phyloP scores from a whole-genome alignment of 2,329 filamentous ascomycete species.

The Pseudogymnoascus sp. region DNA sequence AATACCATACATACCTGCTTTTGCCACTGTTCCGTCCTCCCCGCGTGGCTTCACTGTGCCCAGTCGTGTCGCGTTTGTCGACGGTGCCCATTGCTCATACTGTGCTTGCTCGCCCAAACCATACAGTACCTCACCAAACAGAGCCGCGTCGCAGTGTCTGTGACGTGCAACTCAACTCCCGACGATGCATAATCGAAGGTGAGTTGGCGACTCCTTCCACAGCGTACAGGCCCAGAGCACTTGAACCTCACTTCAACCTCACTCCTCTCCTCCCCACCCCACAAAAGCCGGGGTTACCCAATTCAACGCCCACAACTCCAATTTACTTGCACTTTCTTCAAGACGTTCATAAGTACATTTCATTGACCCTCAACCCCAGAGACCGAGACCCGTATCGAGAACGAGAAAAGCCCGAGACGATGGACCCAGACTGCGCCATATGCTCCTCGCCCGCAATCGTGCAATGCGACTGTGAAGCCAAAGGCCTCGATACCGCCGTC shows the following conservation, averaged over 20 bases:
- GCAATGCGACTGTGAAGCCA: conserved; percentile 58
- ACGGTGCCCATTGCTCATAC: not conserved
- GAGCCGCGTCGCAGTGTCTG: conserved; percentile 6
- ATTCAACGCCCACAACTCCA: not conserved
- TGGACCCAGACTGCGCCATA: conserved; percentile 64
- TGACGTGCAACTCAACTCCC: conserved; percentile 7
- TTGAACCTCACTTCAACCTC: not conserved
- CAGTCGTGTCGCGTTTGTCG: not conserved
- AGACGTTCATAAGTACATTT: not conserved
- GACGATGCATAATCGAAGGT: conserved; percentile 6
- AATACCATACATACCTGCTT: not conserved
- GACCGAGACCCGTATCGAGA: conserved; percentile 16
- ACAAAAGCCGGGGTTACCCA: not conserved
- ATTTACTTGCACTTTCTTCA: not conserved
- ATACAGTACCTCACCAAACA: not conserved
- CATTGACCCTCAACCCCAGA: not conserved
- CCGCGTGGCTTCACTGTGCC: not conserved
- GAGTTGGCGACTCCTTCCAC: conserved; percentile 4
- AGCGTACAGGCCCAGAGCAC: not conserved
- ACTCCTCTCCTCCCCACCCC: not conserved
- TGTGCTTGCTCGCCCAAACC: not conserved
- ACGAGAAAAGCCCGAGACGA: conserved; percentile 44
- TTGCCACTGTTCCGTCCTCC: not conserved
- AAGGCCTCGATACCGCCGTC: conserved; percentile 54
- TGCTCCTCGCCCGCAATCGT: conserved; percentile 51